Base-by-base conservation (phyloP, 352 stramenopile species). In the Pythium brachiatum region DNA sequence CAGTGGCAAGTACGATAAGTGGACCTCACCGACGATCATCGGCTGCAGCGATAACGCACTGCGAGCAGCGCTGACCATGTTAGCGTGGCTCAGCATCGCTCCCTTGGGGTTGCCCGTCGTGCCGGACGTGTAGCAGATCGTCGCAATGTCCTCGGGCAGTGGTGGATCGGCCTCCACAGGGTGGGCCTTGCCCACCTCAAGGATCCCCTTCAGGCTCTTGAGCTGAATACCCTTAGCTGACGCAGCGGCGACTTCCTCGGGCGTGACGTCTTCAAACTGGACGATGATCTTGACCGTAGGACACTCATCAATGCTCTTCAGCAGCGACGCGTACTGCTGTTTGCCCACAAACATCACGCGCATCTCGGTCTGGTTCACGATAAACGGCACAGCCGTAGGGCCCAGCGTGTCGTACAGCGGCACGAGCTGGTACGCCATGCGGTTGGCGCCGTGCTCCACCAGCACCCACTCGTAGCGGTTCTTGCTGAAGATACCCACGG, bases 71-170 rank as follows among this genome's bases (percentile, higher is more conserved):
- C 41, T 26, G 20, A 70, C 31, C 46, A 81, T 67, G 67, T 85
- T 89, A 47, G 59, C 50, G 71, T 99, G 96, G 25, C 83, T 90
- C 12, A 99, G 72, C 16, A 98, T 79, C 32, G 90, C 96, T 20
- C 94, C 94, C 71, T 98, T 98, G 32, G 96, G 92, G 72, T 96
- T 78, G 20, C 94, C 94, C 21, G 92, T 98, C n/a, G 94, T 98
- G 16, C 93, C 95, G 27, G 78, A 97, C 3, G 93, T 98, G 67
- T 96, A 97, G 77, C 81, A 96, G 41, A 97, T 75, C 23, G 94
- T 98, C 20, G 88, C 85, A 12, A 98, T 60, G 70, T 98, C 94
- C 0, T 65, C 57, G 8, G 74, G 68, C 26, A 62, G 27, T 12
- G 77, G 74, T 12, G 72, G 73, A 77, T 72, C 15, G 56, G 65